Conservation (phyloP, 306 rosid species). For the Trifolium fragiferum region DNA sequence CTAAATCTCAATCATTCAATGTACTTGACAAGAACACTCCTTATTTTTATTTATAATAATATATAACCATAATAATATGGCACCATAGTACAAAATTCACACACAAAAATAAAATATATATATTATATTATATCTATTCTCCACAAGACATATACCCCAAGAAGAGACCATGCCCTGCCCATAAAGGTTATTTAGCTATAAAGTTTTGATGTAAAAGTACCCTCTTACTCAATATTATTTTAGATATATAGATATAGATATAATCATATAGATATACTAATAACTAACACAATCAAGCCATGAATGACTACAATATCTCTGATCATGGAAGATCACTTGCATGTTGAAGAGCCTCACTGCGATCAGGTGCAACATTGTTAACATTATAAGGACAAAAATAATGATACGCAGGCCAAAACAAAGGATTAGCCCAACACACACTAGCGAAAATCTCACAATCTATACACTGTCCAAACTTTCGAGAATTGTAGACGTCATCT, state of each 20-base stretch:
- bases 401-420: neutral
- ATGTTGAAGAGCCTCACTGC: neutral
- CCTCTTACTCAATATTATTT: neutral
- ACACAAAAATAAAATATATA: neutral
- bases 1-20: too few relatives aligned
- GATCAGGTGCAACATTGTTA: too few relatives aligned
- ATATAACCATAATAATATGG: neutral
- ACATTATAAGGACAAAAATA: neutral
- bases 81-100: neutral
- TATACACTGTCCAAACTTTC: neutral
- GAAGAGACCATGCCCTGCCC: neutral
- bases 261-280: neutral
- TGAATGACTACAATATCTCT: neutral
- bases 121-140: too few relatives aligned
- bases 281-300: neutral
- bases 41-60: too few relatives aligned
- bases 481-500: neutral
- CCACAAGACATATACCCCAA: neutral
- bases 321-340: neutral
- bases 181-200: neutral
- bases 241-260: neutral
- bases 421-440: neutral
- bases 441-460: neutral
- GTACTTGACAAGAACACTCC: too few relatives aligned
- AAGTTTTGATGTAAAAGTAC: neutral